Base-by-base conservation (phyloP, 176 grass and related monocot genomes). In the Cymbopogon citratus region DNA sequence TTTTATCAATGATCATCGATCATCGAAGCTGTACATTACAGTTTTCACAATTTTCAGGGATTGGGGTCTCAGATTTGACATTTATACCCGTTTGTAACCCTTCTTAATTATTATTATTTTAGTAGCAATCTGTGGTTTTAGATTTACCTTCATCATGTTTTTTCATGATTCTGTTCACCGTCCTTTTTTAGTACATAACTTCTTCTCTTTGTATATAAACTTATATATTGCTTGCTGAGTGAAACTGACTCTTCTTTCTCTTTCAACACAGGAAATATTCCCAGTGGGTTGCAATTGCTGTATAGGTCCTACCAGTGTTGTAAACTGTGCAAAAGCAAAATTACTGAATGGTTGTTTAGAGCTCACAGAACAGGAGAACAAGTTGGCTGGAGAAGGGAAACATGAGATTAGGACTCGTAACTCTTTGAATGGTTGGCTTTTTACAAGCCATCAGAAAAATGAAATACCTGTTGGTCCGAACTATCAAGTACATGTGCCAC, bases 401-500 rank as follows among this genome's bases (percentile, higher is more conserved):
- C 49, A 54, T 65, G 64, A 35, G 19, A 33, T 31, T 80, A 64
- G 35, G 63, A 85, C 52, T 66, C 69, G 41, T 40, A 87, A 66
- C 66, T 65, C n/a, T 60, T 79, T 51, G 69, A 74, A 67, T 79
- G 61, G 59, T 68, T 88, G 70, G 77, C 81, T 67, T 86, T 87
- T 73, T 87, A 78, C 33, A 43, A 78, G 28, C 66, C 78, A 52
- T 10, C 73, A 69, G 71, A 45, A 63, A 65, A 78, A 82, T 67
- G 44, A 82, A 72, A 43, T 90, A 46, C 88, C 73, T 23, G 67
- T 91, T 21, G 84, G 89, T 6, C 12, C 31, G 3, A 8, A 29
- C 25, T 87, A 82, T 74, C 92, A 94, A 82, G 81, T 78, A 89
- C 27, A 80, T 9, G 81, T 94, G 7, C 85, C 82, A 66, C 68